Evolutionary conservation across 345 rosid species (phyloP).

Genomic region (Geranium brycei): DNA sequence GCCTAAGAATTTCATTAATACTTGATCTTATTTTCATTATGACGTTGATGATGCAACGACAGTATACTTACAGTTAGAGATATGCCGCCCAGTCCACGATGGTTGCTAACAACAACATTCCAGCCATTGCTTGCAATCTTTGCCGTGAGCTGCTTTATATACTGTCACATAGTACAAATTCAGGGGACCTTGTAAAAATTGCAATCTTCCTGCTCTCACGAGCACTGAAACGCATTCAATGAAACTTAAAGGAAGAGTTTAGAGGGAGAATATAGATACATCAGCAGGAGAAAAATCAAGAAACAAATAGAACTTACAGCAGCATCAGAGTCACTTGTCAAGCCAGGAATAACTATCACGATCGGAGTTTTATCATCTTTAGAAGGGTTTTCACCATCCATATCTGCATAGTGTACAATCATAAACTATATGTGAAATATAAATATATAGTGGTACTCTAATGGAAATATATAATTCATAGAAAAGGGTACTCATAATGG

Average conservation of each 20-base stretch:
- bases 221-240: neutral
- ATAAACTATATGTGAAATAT: too few relatives aligned
- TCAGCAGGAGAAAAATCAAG: neutral
- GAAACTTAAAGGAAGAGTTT: neutral
- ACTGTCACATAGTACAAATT: slow-evolving; percentile 13
- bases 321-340: slow-evolving; percentile 26
- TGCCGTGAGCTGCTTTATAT: slow-evolving; percentile 23
- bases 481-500: too few relatives aligned
- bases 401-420: too few relatives aligned
- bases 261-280: too few relatives aligned
- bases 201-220: too few relatives aligned
- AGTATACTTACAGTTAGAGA: slow-evolving; percentile 21
- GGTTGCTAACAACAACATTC: slow-evolving; percentile 31
- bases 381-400: too few relatives aligned
- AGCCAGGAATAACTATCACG: slow-evolving; percentile 27
- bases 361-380: slow-evolving; percentile 19
- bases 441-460: too few relatives aligned
- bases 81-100: slow-evolving; percentile 32
- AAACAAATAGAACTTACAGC: slow-evolving; percentile 16
- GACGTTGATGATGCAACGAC: slow-evolving; percentile 2
- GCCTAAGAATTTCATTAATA: neutral
- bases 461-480: too few relatives aligned
- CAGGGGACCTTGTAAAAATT: neutral
- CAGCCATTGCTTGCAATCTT: slow-evolving; percentile 20
- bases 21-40: neutral